phyloP scores from a whole-genome alignment of 805 yeast species.

The Clavispora carvajalis region DNA sequence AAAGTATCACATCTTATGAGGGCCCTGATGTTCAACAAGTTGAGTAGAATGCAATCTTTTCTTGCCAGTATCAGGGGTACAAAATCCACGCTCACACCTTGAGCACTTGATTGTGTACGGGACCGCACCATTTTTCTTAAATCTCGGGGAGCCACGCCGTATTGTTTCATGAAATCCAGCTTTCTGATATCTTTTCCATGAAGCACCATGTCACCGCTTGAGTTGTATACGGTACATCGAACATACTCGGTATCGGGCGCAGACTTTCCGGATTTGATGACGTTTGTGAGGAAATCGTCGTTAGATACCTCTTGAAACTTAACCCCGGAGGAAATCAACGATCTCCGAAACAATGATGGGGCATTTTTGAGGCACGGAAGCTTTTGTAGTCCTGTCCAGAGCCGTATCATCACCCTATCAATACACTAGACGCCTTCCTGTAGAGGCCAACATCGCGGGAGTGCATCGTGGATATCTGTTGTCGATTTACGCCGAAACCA shows the following conservation, averaged over 20 bases:
- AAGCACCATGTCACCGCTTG: constrained; percentile 37
- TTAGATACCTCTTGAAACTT: constrained; percentile 6
- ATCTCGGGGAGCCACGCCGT: constrained; percentile 52
- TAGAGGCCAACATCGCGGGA: background rate
- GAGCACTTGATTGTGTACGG: constrained; percentile 8
- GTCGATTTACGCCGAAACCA: background rate
- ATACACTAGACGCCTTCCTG: background rate
- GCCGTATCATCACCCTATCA: background rate
- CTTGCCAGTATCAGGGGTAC: constrained; percentile 54
- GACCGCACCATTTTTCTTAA: constrained; percentile 46
- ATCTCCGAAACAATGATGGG: background rate
- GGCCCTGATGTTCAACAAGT: constrained; percentile 46
- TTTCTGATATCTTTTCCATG: constrained; percentile 43
- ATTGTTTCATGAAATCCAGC: constrained; percentile 37
- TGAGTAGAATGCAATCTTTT: constrained; percentile 42
- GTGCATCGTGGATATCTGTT: background rate
- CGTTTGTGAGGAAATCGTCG: constrained; percentile 14
- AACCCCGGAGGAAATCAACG: background rate
- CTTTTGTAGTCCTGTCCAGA: background rate
- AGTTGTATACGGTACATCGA: constrained; percentile 47
- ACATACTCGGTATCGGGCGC: constrained; percentile 30
- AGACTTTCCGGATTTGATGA: constrained; percentile 12
- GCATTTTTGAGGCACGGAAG: background rate
- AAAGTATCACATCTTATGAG: constrained; percentile 48
- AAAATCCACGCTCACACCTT: constrained; percentile 36